A percentile compares a stretch with the other conserved stretches of the same genome.
Conservation (phyloP, 176 grass and related monocot species). For the Avena atlantica region DNA sequence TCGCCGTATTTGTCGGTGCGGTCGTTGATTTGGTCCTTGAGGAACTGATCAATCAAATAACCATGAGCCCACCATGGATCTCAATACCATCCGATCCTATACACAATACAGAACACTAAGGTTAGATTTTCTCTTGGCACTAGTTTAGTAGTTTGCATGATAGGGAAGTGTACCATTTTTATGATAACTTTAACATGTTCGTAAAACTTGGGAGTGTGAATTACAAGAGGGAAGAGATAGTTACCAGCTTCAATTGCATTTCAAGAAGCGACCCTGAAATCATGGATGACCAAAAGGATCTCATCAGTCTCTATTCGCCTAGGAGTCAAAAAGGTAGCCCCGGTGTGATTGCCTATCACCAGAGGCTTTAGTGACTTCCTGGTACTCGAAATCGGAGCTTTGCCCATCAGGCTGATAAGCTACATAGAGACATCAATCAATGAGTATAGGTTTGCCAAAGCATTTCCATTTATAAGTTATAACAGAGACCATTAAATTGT, state of each 20-base stretch:
- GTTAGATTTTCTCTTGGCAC: neutral
- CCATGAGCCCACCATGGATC: neutral
- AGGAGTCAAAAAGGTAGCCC: neutral
- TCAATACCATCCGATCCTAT: neutral
- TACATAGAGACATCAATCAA: neutral
- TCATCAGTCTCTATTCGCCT: neutral
- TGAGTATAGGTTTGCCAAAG: neutral
- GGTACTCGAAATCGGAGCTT: neutral
- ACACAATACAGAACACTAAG: neutral
- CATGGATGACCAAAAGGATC: neutral
- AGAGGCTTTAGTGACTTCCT: neutral
- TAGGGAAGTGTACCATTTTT: neutral
- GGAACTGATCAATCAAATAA: slow-evolving; percentile 5
- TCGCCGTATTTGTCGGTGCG: neutral
- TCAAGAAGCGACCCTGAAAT: neutral
- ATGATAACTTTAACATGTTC: neutral
- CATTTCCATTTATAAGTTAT: neutral
- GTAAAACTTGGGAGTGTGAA: neutral
- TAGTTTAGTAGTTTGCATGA: neutral
- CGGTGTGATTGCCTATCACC: neutral
- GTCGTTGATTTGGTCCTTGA: neutral
- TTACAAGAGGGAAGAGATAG: neutral
- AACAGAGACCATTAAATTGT: neutral
- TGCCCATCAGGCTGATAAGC: neutral
- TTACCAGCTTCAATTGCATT: slow-evolving; percentile 10